Conservation (phyloP, 495 filamentous ascomycete genomes). For the Amniculicola lignicola region DNA sequence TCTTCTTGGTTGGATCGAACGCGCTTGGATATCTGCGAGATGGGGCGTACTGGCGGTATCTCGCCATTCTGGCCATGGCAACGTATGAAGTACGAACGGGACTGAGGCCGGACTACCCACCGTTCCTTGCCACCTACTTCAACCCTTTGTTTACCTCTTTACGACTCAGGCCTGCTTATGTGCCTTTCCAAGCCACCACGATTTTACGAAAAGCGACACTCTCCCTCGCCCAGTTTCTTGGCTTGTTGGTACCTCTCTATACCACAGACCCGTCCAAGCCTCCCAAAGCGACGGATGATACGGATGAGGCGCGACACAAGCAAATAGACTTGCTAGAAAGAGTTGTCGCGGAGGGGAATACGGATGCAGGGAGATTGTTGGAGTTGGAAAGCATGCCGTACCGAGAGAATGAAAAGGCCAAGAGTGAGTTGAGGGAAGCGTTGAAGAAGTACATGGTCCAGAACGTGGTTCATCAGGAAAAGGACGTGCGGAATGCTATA, state of each 20-base stretch:
- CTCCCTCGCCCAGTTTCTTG: conserved; percentile 84
- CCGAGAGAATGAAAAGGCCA: conserved; percentile 60
- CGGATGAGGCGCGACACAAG: conserved; percentile 41
- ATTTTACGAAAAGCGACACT: conserved; percentile 75
- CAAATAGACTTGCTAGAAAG: conserved; percentile 57
- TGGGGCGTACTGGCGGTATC: conserved; percentile 88
- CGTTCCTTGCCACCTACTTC: conserved; percentile 55
- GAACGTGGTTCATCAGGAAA: conserved; percentile 43
- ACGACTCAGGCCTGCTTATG: conserved; percentile 58
- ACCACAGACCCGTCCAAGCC: conserved; percentile 35
- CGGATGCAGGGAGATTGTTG: conserved; percentile 66
- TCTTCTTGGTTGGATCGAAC: conserved; percentile 64
- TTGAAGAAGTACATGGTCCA: conserved; percentile 45
- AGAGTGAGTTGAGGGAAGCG: conserved; percentile 40
- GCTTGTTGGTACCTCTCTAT: conserved; percentile 71
- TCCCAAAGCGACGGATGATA: conserved; percentile 24
- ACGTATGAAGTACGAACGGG: conserved; percentile 71
- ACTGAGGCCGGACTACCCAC: conserved; percentile 60
- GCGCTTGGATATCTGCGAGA: conserved; percentile 70
- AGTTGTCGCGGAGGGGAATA: conserved; percentile 55
- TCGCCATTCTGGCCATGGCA: conserved; percentile 64
- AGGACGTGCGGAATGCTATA: conserved; percentile 44
- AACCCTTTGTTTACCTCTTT: conserved; percentile 58
- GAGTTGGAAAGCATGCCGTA: conserved; percentile 82
- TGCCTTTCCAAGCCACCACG: conserved; percentile 82